A percentile compares a stretch with the other conserved stretches of the same genome.
Conservation (phyloP, 1,139 yeast genomes). For the Pichia sp. region DNA sequence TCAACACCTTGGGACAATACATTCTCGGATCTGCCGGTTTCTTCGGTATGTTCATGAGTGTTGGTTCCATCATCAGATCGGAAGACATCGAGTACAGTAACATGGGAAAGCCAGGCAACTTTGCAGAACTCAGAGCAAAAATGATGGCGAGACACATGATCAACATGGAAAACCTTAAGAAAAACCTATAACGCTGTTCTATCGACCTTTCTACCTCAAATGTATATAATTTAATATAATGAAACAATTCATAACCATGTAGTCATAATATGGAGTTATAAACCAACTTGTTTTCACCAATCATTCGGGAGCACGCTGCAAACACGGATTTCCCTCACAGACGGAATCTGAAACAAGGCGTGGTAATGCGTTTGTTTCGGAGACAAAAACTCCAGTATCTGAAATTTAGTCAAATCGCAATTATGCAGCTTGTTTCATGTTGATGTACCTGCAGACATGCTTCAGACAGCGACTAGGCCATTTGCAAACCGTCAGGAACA, state of each 20-base stretch:
- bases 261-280: background rate
- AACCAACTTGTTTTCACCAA: background rate
- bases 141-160: constrained; percentile 34
- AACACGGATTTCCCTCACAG: background rate
- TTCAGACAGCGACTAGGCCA: background rate
- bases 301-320: background rate
- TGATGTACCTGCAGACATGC: background rate
- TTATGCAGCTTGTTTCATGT: background rate
- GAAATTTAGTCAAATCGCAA: background rate
- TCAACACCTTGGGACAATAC: constrained; percentile 94
- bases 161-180: constrained; percentile 27
- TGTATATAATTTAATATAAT: background rate
- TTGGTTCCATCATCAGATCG: constrained; percentile 89
- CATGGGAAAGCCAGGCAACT: constrained; percentile 22
- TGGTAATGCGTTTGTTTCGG: background rate
- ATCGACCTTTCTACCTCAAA: background rate
- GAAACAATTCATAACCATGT: background rate
- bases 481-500: background rate
- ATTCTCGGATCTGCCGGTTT: constrained; percentile 97
- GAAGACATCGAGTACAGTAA: constrained; percentile 36
- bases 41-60: constrained; percentile 92
- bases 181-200: constrained; percentile 12
- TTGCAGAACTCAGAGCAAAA: constrained; percentile 32
- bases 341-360: background rate
- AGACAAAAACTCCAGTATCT: background rate